These are phyloP conservation scores for Aspergillus versicolor DNA, from an alignment of 2,329 filamentous ascomycete genomes.

Conservation along the genomic window DNA sequence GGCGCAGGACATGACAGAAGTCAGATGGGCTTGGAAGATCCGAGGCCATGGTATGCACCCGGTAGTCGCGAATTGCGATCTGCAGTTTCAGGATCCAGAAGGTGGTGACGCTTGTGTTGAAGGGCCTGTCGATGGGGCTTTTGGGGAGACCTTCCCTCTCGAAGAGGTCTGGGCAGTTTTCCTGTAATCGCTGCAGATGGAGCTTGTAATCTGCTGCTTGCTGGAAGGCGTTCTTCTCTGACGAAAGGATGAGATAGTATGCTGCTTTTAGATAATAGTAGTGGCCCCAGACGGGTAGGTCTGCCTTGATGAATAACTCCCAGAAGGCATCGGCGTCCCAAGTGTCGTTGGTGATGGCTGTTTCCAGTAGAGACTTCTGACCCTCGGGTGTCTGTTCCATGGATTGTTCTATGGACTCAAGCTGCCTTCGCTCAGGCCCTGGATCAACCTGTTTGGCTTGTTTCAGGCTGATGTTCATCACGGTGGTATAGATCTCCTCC, in stretches of 20 bases:
- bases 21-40: not conserved
- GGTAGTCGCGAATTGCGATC: not conserved
- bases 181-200: not conserved
- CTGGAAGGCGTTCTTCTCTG: not conserved
- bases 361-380: not conserved
- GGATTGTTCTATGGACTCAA: not conserved
- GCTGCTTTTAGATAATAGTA: not conserved
- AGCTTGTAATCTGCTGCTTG: not conserved
- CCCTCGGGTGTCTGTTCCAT: not conserved
- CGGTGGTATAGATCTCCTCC: not conserved
- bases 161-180: not conserved
- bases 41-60: not conserved
- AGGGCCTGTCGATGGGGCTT: not conserved
- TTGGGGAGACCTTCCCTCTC: no score
- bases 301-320: not conserved
- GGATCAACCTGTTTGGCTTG: no score
- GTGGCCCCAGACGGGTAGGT: not conserved
- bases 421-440: not conserved
- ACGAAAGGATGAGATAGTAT: not conserved
- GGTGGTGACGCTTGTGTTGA: not conserved
- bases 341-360: not conserved
- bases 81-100: constrained; percentile 4
- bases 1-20: not conserved
- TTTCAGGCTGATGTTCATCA: not conserved
- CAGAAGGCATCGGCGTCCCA: not conserved